These are phyloP conservation scores for Trametes maxima DNA, from an alignment of 768 basidiomycete species.

Conservation along the genomic window DNA sequence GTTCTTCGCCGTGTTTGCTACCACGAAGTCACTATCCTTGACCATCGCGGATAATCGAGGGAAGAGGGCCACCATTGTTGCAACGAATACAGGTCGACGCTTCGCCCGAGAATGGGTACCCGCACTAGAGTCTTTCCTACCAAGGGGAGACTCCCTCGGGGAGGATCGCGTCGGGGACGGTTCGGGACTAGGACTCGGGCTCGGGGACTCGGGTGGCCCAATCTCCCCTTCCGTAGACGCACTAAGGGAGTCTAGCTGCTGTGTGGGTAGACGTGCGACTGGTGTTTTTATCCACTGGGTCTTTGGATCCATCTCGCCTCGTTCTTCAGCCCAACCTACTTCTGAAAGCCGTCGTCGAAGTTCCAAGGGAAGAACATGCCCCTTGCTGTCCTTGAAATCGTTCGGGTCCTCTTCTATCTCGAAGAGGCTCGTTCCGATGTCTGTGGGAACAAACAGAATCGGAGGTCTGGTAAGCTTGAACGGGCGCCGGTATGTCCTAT, in stretches of 20 bases:
- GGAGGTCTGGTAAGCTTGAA: conserved; percentile 74
- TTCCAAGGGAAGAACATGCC: conserved; percentile 57
- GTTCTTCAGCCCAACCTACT: conserved; percentile 74
- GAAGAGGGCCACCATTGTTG: conserved; percentile 56
- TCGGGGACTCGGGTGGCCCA: conserved; percentile 30
- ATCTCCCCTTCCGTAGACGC: conserved; percentile 25
- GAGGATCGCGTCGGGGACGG: conserved; percentile 26
- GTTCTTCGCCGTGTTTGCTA: conserved; percentile 59
- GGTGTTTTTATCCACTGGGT: conserved; percentile 64
- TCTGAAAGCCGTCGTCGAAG: conserved; percentile 66
- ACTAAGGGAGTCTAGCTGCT: conserved; percentile 57
- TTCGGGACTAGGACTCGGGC: conserved; percentile 27
- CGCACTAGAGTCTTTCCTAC: conserved; percentile 35
- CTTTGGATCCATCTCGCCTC: conserved; percentile 54
- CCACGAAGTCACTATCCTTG: conserved; percentile 52
- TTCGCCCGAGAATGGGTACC: conserved; percentile 50
- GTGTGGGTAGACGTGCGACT: conserved; percentile 61
- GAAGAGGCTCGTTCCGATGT: conserved; percentile 67
- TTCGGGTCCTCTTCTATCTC: conserved; percentile 55
- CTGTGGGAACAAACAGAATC: conserved; percentile 73
- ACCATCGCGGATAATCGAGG: conserved; percentile 54
- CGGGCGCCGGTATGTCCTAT: conserved; percentile 60
- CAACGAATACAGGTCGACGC: conserved; percentile 68
- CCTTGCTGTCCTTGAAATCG: conserved; percentile 49
- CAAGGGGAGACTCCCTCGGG: conserved; percentile 40